These are phyloP conservation scores for Gillenia trifoliata DNA, from an alignment of 306 rosid species.

Conservation along the genomic window DNA sequence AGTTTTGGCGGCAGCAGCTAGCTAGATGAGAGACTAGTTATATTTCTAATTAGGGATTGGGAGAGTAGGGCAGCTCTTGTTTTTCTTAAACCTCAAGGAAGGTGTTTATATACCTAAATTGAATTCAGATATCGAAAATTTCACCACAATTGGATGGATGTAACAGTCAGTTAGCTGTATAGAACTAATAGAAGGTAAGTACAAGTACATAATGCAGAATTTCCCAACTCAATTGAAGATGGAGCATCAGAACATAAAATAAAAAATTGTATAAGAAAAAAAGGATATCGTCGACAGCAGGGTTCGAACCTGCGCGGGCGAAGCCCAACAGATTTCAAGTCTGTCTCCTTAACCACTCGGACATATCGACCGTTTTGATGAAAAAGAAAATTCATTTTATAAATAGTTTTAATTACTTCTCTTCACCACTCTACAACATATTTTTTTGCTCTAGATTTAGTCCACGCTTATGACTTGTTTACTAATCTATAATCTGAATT, in stretches of 20 bases:
- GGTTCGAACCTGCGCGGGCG: slow-evolving; percentile 29
- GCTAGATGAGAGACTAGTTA: background rate
- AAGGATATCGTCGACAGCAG: slow-evolving; percentile 2
- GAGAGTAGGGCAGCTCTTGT: background rate
- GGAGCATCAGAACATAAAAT: background rate
- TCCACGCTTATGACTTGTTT: no score
- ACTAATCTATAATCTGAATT: no score
- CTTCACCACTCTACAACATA: background rate
- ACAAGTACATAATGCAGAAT: no score
- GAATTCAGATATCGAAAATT: no score
- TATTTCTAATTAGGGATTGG: background rate
- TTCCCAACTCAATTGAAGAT: no score
- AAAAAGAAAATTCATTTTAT: rapidly evolving
- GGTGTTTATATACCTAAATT: background rate
- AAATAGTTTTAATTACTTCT: background rate
- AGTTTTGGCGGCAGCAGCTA: background rate
- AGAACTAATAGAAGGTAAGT: no score
- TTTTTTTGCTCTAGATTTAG: background rate
- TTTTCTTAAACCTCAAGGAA: background rate
- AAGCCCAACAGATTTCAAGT: slow-evolving; percentile 29
- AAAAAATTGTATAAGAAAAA: background rate
- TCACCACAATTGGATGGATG: no score
- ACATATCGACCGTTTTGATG: background rate
- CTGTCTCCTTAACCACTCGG: slow-evolving; percentile 29
- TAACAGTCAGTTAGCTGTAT: no score